Evolutionary conservation across 2,329 filamentous ascomycete species (phyloP).

Genomic region (Cladosporium sp.): DNA sequence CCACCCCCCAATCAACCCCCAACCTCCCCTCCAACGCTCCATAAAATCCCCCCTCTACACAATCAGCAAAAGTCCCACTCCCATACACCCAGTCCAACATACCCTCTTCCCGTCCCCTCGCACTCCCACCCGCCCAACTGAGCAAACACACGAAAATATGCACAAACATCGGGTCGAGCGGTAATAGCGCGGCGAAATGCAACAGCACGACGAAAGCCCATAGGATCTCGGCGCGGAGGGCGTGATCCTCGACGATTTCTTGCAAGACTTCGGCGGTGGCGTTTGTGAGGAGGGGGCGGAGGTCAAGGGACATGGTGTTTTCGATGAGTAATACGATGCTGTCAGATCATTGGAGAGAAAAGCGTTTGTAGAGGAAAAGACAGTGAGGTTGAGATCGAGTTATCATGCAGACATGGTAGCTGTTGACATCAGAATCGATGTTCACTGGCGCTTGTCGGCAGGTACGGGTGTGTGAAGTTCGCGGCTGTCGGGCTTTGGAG

Average conservation of each 20-base stretch:
- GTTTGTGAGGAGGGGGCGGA: constrained; percentile 13
- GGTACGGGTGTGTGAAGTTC: neutral
- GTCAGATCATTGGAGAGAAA: neutral
- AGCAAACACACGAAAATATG: constrained; percentile 25
- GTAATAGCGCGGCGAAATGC: constrained; percentile 24
- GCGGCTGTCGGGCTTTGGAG: neutral
- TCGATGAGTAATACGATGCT: neutral
- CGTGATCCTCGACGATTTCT: constrained; percentile 15
- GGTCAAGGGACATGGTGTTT: constrained; percentile 13
- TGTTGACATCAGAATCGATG: neutral
- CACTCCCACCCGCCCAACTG: constrained; percentile 5
- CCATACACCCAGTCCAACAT: constrained; percentile 6
- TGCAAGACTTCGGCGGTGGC: neutral
- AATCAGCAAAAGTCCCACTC: constrained; percentile 11
- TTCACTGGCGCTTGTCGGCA: neutral
- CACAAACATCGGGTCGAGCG: constrained; percentile 25
- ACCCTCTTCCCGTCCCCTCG: neutral
- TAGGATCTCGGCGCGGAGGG: constrained; percentile 20
- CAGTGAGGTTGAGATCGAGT: neutral
- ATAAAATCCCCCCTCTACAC: constrained; percentile 4
- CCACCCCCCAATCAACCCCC: neutral
- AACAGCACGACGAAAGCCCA: constrained; percentile 28
- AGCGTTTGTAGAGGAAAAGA: neutral
- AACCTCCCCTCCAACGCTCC: neutral
- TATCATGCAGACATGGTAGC: neutral